Conservation (phyloP, 768 basidiomycete genomes). For the Trametes cingulata region DNA sequence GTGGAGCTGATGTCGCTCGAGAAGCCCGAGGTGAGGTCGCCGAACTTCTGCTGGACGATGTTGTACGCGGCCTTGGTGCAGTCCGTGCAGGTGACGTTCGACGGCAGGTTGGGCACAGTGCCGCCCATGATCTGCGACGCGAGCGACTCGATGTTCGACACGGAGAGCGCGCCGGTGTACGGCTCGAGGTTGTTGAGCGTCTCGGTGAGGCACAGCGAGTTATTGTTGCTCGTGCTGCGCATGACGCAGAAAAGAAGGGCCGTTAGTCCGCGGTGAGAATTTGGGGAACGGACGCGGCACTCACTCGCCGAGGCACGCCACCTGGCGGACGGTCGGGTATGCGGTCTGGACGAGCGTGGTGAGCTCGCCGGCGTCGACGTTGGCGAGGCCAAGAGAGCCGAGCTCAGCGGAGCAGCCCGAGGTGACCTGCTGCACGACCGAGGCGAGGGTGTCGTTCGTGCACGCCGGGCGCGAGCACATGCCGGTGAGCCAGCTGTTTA, state of each 20-base stretch:
- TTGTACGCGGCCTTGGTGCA: conserved; percentile 37
- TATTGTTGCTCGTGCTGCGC: conserved; percentile 36
- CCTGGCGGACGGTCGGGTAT: conserved; percentile 58
- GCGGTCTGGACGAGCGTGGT: conserved; percentile 44
- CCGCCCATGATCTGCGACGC: conserved; percentile 15
- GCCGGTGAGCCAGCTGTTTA: conserved; percentile 63
- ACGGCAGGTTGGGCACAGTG: conserved; percentile 23
- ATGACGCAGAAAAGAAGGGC: not conserved
- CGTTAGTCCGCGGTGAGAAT: not conserved
- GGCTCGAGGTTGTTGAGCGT: conserved; percentile 53
- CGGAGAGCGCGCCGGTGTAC: conserved; percentile 29
- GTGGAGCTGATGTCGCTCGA: conserved; percentile 19
- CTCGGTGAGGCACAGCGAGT: conserved; percentile 58
- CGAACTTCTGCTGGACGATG: conserved; percentile 27
- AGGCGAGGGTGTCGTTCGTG: conserved; percentile 58
- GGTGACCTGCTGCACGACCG: conserved; percentile 55
- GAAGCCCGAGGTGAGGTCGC: conserved; percentile 22
- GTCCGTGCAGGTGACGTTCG: conserved; percentile 33
- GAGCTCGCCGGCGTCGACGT: conserved; percentile 20
- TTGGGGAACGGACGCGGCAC: conserved; percentile 27
- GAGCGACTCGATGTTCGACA: conserved; percentile 24
- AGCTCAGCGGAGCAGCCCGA: conserved; percentile 50
- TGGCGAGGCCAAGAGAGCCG: conserved; percentile 22
- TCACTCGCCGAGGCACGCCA: conserved; percentile 67
- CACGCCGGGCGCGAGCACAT: conserved; percentile 56